Evolutionary conservation across 176 grass and related monocot species (phyloP).

Genomic region (Lolium multiflorum): DNA sequence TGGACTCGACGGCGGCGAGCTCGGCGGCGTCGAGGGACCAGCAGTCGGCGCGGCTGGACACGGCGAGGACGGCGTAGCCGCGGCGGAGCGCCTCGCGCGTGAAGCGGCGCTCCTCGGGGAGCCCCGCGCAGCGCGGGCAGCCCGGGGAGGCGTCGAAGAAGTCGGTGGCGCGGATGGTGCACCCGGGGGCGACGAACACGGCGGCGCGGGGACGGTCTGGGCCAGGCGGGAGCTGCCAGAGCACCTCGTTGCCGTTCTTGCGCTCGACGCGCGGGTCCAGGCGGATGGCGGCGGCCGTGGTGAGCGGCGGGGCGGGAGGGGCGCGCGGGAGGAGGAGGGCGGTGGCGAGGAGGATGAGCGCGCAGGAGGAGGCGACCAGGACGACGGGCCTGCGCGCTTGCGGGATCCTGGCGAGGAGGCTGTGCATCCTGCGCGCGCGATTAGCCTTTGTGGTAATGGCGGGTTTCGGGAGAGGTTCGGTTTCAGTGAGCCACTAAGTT

Average conservation of each 20-base stretch:
- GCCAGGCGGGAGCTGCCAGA: conserved; percentile 70
- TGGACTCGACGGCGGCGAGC: conserved; percentile 69
- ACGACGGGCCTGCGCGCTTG: neutral
- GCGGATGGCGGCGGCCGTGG: conserved; percentile 33
- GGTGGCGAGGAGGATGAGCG: conserved; percentile 50
- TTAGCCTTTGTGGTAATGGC: neutral
- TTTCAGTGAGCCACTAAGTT: conserved; percentile 4
- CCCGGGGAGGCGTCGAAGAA: conserved; percentile 81
- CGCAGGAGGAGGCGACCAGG: conserved; percentile 35
- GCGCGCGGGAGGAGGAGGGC: conserved; percentile 37
- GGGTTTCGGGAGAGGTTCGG: conserved; percentile 14
- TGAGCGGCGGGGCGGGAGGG: neutral
- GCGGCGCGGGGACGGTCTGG: conserved; percentile 46
- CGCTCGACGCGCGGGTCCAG: conserved; percentile 59
- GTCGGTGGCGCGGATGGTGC: conserved; percentile 78
- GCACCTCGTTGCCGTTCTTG: conserved; percentile 73
- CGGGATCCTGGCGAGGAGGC: conserved; percentile 34
- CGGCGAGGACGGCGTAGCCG: conserved; percentile 67
- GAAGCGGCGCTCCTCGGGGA: conserved; percentile 90
- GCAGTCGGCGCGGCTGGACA: conserved; percentile 78
- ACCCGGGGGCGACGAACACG: conserved; percentile 82
- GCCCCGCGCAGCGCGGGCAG: conserved; percentile 67
- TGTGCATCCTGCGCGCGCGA: conserved; percentile 26
- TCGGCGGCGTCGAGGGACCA: conserved; percentile 63
- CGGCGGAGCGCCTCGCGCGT: conserved; percentile 64